Percentiles rank a stretch among this genome's conserved stretches.
Evolutionary conservation across 2,329 filamentous ascomycete species (phyloP).

Genomic region (Leptographium galeiforme): DNA sequence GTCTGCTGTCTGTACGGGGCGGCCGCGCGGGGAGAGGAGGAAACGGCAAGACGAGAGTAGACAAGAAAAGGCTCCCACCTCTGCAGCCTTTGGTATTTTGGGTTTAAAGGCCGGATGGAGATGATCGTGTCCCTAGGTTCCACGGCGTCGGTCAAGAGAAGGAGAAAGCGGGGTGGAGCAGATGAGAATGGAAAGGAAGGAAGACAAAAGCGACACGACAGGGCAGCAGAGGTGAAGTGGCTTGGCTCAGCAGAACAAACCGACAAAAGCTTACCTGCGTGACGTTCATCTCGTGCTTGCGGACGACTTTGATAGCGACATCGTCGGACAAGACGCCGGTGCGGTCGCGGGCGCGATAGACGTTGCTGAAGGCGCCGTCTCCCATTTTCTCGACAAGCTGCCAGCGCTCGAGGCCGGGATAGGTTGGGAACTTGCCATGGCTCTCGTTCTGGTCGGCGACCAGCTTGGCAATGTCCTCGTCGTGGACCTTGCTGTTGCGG

Average conservation of each 20-base stretch:
- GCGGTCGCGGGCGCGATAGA: constrained; percentile 75
- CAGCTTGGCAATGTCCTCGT: constrained; percentile 67
- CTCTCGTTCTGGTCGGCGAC: constrained; percentile 84
- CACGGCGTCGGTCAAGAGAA: constrained; percentile 33
- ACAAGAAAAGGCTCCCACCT: constrained; percentile 56
- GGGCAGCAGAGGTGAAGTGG: not conserved
- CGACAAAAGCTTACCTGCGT: constrained; percentile 67
- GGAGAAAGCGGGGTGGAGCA: constrained; percentile 13
- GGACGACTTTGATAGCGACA: constrained; percentile 95
- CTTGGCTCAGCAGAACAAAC: not conserved
- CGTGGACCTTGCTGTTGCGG: constrained; percentile 31
- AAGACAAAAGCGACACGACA: constrained; percentile 6
- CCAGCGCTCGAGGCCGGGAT: constrained; percentile 78
- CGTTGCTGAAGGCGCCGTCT: constrained; percentile 96
- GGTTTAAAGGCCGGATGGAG: constrained; percentile 87
- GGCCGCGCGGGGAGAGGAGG: constrained; percentile 9
- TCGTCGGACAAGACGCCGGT: constrained; percentile 54
- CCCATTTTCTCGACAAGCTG: constrained; percentile 92
- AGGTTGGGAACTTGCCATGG: constrained; percentile 72
- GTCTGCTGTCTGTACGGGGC: not conserved
- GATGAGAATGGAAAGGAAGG: constrained; percentile 14
- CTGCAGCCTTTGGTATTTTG: constrained; percentile 85
- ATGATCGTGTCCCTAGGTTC: constrained; percentile 69
- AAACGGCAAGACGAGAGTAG: constrained; percentile 3
- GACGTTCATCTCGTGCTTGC: constrained; percentile 98